A percentile compares a stretch with the other conserved stretches of the same genome.
These are phyloP conservation scores for Nicotiana tomentosiformis DNA, from an alignment of 257 asterid genomes.

Conservation along the genomic window DNA sequence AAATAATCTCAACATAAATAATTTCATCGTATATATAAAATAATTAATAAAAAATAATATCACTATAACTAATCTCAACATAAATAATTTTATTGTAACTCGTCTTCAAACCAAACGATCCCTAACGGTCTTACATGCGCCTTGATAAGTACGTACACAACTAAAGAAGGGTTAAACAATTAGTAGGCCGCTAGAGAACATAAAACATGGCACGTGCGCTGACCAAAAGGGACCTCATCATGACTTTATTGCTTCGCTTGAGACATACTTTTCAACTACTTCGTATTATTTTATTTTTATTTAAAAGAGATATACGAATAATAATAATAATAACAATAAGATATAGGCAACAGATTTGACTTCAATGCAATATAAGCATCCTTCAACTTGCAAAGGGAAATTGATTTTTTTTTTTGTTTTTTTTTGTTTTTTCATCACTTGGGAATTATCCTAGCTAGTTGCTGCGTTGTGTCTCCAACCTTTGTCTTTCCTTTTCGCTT, in stretches of 20 bases:
- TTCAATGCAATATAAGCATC: background rate
- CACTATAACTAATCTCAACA: too few relatives aligned
- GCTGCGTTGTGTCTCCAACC: background rate
- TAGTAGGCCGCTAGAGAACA: background rate
- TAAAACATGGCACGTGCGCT: slow-evolving; percentile 11
- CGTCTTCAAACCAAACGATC: too few relatives aligned
- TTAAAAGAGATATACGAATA: too few relatives aligned
- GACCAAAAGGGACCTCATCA: slow-evolving; percentile 5
- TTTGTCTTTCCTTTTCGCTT: too few relatives aligned
- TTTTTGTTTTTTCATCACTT: too few relatives aligned
- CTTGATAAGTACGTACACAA: background rate
- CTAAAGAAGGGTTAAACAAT: too few relatives aligned
- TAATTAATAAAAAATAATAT: too few relatives aligned
- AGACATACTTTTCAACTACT: background rate
- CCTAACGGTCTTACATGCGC: too few relatives aligned
- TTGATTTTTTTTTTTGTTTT: rapidly evolving
- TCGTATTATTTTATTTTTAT: background rate
- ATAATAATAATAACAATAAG: background rate
- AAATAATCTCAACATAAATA: too few relatives aligned
- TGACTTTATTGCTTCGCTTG: slow-evolving; percentile 9
- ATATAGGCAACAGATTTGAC: background rate
- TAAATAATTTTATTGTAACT: too few relatives aligned
- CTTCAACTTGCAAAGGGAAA: background rate
- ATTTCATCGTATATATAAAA: too few relatives aligned
- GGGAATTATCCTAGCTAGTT: background rate